Conservation (phyloP, 106 monocot species). For the Hemerocallis citrina region DNA sequence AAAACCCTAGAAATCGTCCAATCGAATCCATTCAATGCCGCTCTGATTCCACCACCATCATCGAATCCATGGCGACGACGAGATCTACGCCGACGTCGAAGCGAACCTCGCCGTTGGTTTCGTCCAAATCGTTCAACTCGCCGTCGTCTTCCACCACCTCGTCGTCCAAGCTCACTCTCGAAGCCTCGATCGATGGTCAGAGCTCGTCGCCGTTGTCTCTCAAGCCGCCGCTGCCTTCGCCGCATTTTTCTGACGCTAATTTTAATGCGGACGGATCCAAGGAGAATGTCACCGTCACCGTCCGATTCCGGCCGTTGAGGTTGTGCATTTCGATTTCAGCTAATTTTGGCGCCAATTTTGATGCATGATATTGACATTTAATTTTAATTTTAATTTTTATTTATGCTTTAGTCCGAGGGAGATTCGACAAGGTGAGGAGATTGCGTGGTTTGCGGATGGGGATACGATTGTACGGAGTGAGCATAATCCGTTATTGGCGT, state of each 20-base stretch:
- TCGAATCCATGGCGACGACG: slow-evolving; percentile 34
- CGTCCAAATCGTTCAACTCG: slow-evolving; percentile 11
- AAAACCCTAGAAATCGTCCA: too few relatives aligned
- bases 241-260: slow-evolving; percentile 15
- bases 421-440: slow-evolving; percentile 90
- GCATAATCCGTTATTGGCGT: slow-evolving; percentile 61
- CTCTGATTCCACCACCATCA: too few relatives aligned
- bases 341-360: neutral
- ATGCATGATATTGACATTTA: neutral
- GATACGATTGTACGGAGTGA: slow-evolving; percentile 77
- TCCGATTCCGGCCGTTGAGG: slow-evolving; percentile 97
- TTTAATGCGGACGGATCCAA: slow-evolving; percentile 39
- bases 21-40: too few relatives aligned
- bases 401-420: slow-evolving; percentile 60
- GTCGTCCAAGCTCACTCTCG: slow-evolving; percentile 35
- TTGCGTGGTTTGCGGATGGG: slow-evolving; percentile 97
- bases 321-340: slow-evolving; percentile 10
- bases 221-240: slow-evolving; percentile 25
- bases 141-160: slow-evolving; percentile 59
- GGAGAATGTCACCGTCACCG: slow-evolving; percentile 92
- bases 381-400: neutral
- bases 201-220: slow-evolving; percentile 57
- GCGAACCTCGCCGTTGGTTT: slow-evolving; percentile 3
- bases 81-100: slow-evolving; percentile 12
- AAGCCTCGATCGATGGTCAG: slow-evolving; percentile 47